These are phyloP conservation scores for Osmozyma mogii DNA, from an alignment of 805 yeast species.

Conservation along the genomic window DNA sequence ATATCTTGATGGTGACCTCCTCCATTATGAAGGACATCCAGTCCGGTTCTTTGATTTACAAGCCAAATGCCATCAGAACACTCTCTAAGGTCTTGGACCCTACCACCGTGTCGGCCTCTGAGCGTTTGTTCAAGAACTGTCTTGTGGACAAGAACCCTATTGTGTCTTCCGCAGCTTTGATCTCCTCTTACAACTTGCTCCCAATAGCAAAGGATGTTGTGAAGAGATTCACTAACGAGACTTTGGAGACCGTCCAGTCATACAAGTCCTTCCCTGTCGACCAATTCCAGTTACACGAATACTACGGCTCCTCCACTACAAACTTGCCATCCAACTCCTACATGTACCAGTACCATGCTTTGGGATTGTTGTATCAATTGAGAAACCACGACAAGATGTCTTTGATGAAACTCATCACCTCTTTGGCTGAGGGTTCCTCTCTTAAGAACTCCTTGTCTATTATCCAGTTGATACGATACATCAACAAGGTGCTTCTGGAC, in stretches of 20 bases:
- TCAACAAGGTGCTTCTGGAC: constrained; percentile 62
- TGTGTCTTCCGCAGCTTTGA: constrained; percentile 89
- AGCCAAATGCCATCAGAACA: constrained; percentile 93
- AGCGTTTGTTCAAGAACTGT: constrained; percentile 84
- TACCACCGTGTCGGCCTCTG: constrained; percentile 86
- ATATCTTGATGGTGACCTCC: constrained; percentile 94
- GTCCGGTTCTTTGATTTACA: constrained; percentile 74
- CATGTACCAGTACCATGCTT: constrained; percentile 92
- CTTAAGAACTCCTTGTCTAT: constrained; percentile 78
- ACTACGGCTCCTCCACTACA: constrained; percentile 43
- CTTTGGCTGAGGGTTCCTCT: constrained; percentile 51
- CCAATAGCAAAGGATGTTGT: constrained; percentile 90
- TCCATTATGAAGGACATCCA: constrained; percentile 98
- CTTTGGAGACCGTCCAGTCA: constrained; percentile 79
- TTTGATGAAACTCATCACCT: constrained; percentile 79
- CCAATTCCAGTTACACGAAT: constrained; percentile 47
- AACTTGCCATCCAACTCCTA: constrained; percentile 60
- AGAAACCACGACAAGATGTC: constrained; percentile 93
- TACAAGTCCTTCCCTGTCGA: constrained; percentile 44
- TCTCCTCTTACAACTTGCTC: constrained; percentile 81
- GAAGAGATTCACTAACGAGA: constrained; percentile 88
- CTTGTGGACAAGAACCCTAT: constrained; percentile 86
- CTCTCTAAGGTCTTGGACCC: constrained; percentile 84
- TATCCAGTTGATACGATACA: constrained; percentile 76
- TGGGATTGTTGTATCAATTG: constrained; percentile 81